Base-by-base conservation (phyloP, 495 filamentous ascomycete species). In the Penicillium canescens region DNA sequence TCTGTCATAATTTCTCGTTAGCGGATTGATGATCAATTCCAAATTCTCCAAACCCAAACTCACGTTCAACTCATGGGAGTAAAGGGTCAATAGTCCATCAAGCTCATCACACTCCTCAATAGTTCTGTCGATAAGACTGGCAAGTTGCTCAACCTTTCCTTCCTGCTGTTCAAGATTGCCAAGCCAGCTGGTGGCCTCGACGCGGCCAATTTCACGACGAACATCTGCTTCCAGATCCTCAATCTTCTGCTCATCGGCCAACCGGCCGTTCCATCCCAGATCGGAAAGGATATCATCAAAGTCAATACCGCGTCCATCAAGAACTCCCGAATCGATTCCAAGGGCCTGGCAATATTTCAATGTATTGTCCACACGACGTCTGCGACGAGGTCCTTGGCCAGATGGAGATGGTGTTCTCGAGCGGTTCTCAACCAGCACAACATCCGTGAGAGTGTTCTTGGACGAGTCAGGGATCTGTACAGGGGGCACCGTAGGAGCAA, bases 51-150 rank as follows among this genome's bases (percentile, higher is more conserved):
- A 37, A 6, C 38, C 6, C 5, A 21, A 6, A 82, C 90, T 78
- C 78, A 96, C 91, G 54, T 90, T 90, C 42, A 98, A 73, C 72
- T 98, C 94, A 7, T 96, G 94, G 36, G 88, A 88, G 71, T 98
- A 98, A 26, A 98, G 74, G 1, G 92, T 98, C 41, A 98, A 72
- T 39, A 98, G 74, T 50, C 93, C 91, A 63, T 98, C 94, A 35
- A 98, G 77, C 70, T 97, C 92, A 48, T 98, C 94, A 59, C 94
- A 97, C 71, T 98, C 94, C 26, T 86, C 81, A 56, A 98, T 90
- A 6, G 91, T 89, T 52, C 85, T 82, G 65, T 98, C 93, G 35
- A 98, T 86, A 46, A 96, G 80, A 52, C 77, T 82, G 47, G 90
- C 90, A 50, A 98, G 85, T 44, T 85, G 85, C 31, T 88, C 87